Conservation (phyloP, 2,329 filamentous ascomycete genomes). For the Botryotinia narcissicola region DNA sequence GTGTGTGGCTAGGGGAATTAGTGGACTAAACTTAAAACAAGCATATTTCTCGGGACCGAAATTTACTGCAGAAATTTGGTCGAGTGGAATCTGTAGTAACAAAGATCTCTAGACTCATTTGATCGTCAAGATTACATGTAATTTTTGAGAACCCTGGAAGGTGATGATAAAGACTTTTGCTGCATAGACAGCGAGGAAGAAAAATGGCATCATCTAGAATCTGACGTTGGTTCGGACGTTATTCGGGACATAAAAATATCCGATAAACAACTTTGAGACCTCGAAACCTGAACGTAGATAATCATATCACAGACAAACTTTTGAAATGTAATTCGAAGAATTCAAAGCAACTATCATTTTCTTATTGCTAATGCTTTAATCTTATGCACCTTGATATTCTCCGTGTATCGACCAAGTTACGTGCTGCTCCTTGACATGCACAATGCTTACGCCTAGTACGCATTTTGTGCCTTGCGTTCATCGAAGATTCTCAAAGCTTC, state of each 20-base stretch:
- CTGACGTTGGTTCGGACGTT: background rate
- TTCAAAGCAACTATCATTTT: background rate
- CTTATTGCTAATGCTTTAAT: background rate
- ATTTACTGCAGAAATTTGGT: background rate
- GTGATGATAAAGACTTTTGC: background rate
- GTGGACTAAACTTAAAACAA: background rate
- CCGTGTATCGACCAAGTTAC: background rate
- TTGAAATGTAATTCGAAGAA: background rate
- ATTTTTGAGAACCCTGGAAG: too few relatives aligned
- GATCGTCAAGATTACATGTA: background rate
- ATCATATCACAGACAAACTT: background rate
- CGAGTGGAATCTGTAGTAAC: background rate
- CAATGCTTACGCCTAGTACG: constrained; percentile 31
- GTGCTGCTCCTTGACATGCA: background rate
- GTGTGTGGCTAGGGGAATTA: background rate
- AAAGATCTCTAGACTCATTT: background rate
- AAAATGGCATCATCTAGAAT: too few relatives aligned
- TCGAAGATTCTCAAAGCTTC: constrained; percentile 79
- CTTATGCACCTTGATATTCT: background rate
- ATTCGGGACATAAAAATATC: background rate
- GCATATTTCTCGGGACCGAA: background rate
- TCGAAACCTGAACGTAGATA: background rate
- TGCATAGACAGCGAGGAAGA: background rate
- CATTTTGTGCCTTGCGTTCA: constrained; percentile 72
- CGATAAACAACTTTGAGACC: background rate